Conservation (phyloP, 352 stramenopile genomes). For the Thalassiosira livingstoniorum region DNA sequence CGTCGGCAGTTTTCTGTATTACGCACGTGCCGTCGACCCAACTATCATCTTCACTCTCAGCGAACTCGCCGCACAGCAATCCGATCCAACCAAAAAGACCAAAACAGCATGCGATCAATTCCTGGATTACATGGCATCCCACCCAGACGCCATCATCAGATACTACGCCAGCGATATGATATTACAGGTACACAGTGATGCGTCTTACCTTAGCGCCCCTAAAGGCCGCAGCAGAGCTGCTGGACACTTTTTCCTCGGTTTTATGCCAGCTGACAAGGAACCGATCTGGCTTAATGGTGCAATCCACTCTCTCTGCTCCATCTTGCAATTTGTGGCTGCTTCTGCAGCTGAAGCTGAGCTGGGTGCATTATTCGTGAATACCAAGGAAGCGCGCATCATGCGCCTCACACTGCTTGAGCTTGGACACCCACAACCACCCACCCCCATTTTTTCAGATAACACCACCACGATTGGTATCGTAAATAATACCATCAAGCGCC, state of each 20-base stretch:
- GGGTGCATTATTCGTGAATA: neutral
- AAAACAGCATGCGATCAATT: slow-evolving; percentile 25
- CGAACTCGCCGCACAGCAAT: slow-evolving; percentile 30
- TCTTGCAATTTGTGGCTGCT: neutral
- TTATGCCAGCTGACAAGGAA: neutral
- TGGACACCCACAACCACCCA: neutral
- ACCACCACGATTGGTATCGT: neutral
- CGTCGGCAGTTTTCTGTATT: slow-evolving; percentile 47
- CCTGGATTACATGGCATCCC: slow-evolving; percentile 49
- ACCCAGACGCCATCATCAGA: slow-evolving; percentile 42
- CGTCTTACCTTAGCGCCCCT: slow-evolving; percentile 37
- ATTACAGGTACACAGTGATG: slow-evolving; percentile 52
- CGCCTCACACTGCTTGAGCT: neutral
- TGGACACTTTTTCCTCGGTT: slow-evolving; percentile 34
- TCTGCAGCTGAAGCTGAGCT: neutral
- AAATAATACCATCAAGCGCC: neutral
- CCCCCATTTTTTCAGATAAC: neutral
- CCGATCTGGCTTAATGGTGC: neutral
- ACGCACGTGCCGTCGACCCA: slow-evolving; percentile 50
- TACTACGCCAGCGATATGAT: slow-evolving; percentile 56
- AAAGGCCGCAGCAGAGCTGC: slow-evolving; percentile 27
- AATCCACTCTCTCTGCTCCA: neutral
- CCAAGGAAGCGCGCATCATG: neutral
- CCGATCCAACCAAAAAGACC: slow-evolving; percentile 34
- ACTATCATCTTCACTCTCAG: slow-evolving; percentile 42